These are phyloP conservation scores for Articulospora tetracladia DNA, from an alignment of 495 filamentous ascomycete genomes.

Conservation along the genomic window DNA sequence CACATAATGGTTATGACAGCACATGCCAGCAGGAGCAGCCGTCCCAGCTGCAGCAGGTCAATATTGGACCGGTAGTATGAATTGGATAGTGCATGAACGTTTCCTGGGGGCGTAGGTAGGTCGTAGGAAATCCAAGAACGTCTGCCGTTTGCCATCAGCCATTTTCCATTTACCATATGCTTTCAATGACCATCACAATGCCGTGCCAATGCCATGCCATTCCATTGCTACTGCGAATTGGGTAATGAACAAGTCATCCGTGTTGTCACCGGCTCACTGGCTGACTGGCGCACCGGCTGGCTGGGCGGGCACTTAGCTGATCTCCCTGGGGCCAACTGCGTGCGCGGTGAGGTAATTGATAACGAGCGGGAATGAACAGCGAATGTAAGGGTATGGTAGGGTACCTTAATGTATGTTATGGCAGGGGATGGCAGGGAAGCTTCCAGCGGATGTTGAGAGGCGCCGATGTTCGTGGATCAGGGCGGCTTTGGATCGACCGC, in stretches of 20 bases:
- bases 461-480: not conserved
- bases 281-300: too few species aligned
- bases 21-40: not conserved
- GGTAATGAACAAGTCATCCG: slow-evolving; percentile 21
- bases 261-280: not conserved
- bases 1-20: slow-evolving; percentile 8
- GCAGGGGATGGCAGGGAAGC: not conserved
- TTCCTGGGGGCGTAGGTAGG: not conserved
- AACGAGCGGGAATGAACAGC: slow-evolving; percentile 11
- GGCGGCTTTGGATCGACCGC: not conserved
- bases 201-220: too few species aligned
- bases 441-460: not conserved
- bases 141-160: too few species aligned
- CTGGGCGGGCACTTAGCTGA: too few species aligned
- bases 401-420: too few species aligned
- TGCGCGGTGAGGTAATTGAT: slow-evolving; percentile 22
- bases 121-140: too few species aligned
- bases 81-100: not conserved
- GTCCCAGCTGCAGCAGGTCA: too few species aligned
- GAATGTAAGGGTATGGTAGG: too few species aligned
- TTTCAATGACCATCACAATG: too few species aligned
- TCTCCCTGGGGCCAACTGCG: too few species aligned
- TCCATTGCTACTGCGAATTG: slow-evolving; percentile 14
- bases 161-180: too few species aligned
- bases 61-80: not conserved